Conservation (phyloP, 345 rosid genomes). For the Raphanus sativus region DNA sequence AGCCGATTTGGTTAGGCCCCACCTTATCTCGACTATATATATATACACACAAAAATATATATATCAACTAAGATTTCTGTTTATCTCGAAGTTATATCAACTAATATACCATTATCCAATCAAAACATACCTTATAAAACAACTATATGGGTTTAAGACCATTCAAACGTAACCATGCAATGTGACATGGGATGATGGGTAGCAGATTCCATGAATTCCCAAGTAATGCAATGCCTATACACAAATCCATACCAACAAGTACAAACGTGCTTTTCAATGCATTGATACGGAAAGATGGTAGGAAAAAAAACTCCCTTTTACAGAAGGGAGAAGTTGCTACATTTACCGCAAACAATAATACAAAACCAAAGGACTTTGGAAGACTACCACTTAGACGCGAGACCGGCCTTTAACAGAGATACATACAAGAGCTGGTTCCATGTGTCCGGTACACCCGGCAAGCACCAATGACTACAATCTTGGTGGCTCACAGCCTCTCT, state of each 20-base stretch:
- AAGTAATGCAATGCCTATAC: background rate
- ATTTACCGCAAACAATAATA: background rate
- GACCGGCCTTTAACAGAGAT: slow-evolving; percentile 58
- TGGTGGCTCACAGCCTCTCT: slow-evolving; percentile 56
- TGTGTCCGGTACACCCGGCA: slow-evolving; percentile 85
- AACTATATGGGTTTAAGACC: background rate
- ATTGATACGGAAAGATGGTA: background rate
- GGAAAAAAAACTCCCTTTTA: too few relatives aligned
- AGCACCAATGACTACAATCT: slow-evolving; percentile 97
- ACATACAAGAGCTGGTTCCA: slow-evolving; percentile 85
- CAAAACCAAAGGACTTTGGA: background rate
- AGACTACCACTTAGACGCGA: slow-evolving; percentile 38
- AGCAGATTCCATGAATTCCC: background rate
- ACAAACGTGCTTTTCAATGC: background rate
- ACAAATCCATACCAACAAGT: background rate
- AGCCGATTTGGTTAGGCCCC: background rate
- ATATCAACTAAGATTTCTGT: too few relatives aligned
- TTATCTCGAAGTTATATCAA: background rate
- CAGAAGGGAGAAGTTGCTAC: too few relatives aligned
- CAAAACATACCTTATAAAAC: background rate
- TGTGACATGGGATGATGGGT: background rate
- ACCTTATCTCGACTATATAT: background rate
- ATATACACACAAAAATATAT: too few relatives aligned
- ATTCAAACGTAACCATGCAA: background rate
- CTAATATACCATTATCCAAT: background rate